Base-by-base conservation (phyloP, 1,139 yeast species). In the Yamadazyma kanchanaburiensis region DNA sequence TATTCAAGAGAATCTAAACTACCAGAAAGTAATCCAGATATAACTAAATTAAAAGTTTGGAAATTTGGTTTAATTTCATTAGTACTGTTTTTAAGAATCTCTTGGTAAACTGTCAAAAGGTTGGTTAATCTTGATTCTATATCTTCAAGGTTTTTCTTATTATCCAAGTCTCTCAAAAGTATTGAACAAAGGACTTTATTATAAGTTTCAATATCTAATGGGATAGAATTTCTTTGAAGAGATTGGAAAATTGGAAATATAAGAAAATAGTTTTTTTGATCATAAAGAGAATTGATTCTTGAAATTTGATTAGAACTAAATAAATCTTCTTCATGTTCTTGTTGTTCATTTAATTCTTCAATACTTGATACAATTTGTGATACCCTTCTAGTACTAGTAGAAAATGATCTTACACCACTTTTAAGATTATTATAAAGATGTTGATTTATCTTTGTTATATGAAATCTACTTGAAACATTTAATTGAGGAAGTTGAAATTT, bases 91-190 rank as follows among this genome's bases (percentile, higher is more conserved):
- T 39, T 35, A 15, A 82, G 61, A 45, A 80, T 56, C 46, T 80
- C 88, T 32, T 81, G 84, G 49, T 82, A 82, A 22, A 80, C 76
- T 11, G 78, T 79, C 39, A 82, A 58, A 37, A 82, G 51, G 32
- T 69, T 74, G 3, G 85, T 80, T 45, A 81, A 61, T 44, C 58
- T 57, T 15, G 49, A 42, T 40, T 68, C 74, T 11, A 61, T 53
- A 12, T 58, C 53, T 18, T 48, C 53, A 5, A 60, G 32, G 3
- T 46, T 33, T 2, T 28, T 14, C 8, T 50, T 54, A 19, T 33
- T 37, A 34, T 65, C 64, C 25, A 64, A 43, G 0, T 54, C 34
- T 37, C 74, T 48, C 24, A 35, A 24, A 1, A 51, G 37, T 2
- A 68, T 51, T n/a, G 72, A 64, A 17, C 40, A 34, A 33, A 68